These are phyloP conservation scores for Smallanthus sonchifolius DNA, from an alignment of 129 eudicot species.

Conservation along the genomic window DNA sequence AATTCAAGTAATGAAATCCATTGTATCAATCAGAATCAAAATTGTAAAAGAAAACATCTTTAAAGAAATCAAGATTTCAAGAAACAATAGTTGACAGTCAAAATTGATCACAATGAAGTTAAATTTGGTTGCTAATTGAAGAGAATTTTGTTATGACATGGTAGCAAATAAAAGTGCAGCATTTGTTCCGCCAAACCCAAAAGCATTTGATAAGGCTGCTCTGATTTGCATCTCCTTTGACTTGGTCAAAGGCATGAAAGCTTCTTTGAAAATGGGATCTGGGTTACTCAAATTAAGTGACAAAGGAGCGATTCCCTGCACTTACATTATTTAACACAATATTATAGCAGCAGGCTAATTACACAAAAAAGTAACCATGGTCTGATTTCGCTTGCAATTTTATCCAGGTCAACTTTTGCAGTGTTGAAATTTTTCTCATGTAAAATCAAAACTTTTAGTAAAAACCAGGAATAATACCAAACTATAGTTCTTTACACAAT, in stretches of 20 bases:
- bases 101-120: constrained; percentile 5
- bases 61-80: constrained; percentile 17
- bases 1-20: constrained; percentile 3
- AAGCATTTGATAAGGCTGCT: constrained; percentile 88
- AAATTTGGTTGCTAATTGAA: background rate
- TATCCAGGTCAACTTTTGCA: background rate
- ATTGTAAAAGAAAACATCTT: constrained; percentile 2
- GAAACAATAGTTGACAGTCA: constrained; percentile 5
- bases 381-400: background rate
- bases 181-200: constrained; percentile 97
- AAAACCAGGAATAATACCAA: background rate
- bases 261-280: constrained; percentile 61
- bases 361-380: background rate
- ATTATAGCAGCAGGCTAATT: background rate
- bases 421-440: background rate
- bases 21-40: constrained; percentile 3
- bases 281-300: constrained; percentile 69
- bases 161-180: constrained; percentile 70
- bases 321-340: background rate
- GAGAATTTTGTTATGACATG: constrained; percentile 11
- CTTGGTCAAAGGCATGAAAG: constrained; percentile 68
- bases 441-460: background rate
- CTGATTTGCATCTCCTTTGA: constrained; percentile 60
- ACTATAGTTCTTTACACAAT: too few species aligned
- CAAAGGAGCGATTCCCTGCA: constrained; percentile 87